Percentiles rank a stretch among this genome's conserved stretches.
phyloP scores from a whole-genome alignment of 495 filamentous ascomycete genomes.

The Lasiosphaeris hirsuta region DNA sequence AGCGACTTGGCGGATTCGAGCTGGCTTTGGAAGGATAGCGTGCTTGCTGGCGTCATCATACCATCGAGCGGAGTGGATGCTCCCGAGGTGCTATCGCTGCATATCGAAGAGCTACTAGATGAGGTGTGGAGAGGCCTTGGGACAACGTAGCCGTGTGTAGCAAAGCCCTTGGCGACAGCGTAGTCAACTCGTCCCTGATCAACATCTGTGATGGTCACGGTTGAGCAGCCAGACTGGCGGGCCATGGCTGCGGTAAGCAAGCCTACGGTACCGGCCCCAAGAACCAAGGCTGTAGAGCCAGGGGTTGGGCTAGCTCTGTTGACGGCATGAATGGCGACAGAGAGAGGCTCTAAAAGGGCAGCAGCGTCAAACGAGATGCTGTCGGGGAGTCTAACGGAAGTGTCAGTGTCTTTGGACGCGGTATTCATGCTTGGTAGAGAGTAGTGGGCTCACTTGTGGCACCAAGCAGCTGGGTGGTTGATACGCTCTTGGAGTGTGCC shows the following conservation, averaged over 20 bases:
- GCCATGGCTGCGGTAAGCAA: slow-evolving; percentile 71
- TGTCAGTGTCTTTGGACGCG: neutral
- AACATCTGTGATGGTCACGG: slow-evolving; percentile 79
- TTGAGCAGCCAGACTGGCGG: slow-evolving; percentile 62
- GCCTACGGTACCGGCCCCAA: slow-evolving; percentile 85
- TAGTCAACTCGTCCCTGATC: slow-evolving; percentile 72
- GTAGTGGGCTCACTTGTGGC: slow-evolving; percentile 56
- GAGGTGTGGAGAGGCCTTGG: slow-evolving; percentile 40
- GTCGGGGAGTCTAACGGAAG: slow-evolving; percentile 59
- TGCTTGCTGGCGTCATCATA: slow-evolving; percentile 44
- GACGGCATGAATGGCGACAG: slow-evolving; percentile 80
- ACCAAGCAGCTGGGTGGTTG: slow-evolving; percentile 81
- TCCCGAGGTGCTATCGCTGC: slow-evolving; percentile 36
- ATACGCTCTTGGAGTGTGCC: slow-evolving; percentile 87
- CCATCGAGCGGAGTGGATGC: slow-evolving; percentile 43
- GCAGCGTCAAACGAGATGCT: slow-evolving; percentile 69
- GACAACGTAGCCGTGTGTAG: slow-evolving; percentile 64
- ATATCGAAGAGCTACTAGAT: slow-evolving; percentile 39
- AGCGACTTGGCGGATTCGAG: slow-evolving; percentile 58
- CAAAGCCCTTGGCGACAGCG: slow-evolving; percentile 67
- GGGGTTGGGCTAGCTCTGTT: slow-evolving; percentile 53
- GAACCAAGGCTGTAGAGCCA: slow-evolving; percentile 66
- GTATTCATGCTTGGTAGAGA: neutral
- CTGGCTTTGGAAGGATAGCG: slow-evolving; percentile 36
- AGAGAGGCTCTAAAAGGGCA: slow-evolving; percentile 80